A percentile compares a stretch with the other conserved stretches of the same genome.
phyloP scores from a whole-genome alignment of 164 flowering plant genomes.

The Malania oleifera region DNA sequence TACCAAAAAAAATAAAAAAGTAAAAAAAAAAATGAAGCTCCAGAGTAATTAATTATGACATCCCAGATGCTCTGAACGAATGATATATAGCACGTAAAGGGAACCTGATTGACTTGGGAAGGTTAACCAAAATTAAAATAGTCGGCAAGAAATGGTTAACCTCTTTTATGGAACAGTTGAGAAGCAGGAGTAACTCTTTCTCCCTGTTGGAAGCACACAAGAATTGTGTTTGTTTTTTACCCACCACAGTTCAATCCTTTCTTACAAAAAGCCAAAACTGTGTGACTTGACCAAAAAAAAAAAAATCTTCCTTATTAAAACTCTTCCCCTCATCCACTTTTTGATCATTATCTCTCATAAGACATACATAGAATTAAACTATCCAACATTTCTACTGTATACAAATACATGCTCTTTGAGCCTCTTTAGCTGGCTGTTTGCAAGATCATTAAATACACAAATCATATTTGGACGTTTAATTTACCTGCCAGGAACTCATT shows the following conservation, averaged over 20 bases:
- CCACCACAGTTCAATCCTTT: background rate
- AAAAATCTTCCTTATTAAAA: constrained; percentile 4
- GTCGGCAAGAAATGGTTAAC: constrained; percentile 1
- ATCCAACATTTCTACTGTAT: background rate
- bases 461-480: too few species aligned
- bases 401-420: constrained; percentile 17
- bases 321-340: background rate
- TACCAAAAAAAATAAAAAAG: too few species aligned
- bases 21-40: too few species aligned
- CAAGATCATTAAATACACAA: background rate
- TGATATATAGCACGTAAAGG: too few species aligned
- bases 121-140: constrained; percentile 5
- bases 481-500: background rate
- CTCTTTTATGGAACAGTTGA: constrained; percentile 11
- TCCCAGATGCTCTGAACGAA: too few species aligned
- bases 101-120: too few species aligned
- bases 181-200: constrained; percentile 17
- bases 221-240: constrained; percentile 19
- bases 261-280: constrained; percentile 6
- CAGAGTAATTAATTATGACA: too few species aligned
- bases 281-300: constrained; percentile 12
- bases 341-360: background rate
- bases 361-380: constrained; percentile 8
- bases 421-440: constrained; percentile 1
- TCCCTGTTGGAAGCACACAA: constrained; percentile 21